Percentiles rank a stretch among this genome's conserved stretches.
Conservation (phyloP, 1,284 basidiomycete species). For the Rhodotorula sp. region DNA sequence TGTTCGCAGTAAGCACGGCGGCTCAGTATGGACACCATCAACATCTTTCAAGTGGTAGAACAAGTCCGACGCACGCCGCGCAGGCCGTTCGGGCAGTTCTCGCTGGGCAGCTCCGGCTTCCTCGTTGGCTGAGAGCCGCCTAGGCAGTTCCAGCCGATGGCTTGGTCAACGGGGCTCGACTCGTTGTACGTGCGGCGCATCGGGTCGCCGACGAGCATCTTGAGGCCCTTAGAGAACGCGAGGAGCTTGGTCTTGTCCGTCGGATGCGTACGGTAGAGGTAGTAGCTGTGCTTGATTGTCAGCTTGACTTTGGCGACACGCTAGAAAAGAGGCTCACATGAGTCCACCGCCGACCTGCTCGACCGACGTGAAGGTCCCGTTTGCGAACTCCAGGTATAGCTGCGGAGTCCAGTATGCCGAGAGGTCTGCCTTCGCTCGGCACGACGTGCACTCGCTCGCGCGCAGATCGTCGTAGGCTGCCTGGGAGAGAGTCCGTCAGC, state of each 20-base stretch:
- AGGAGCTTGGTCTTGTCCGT: slow-evolving; percentile 44
- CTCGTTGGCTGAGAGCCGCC: neutral
- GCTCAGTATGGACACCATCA: neutral
- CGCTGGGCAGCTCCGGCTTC: neutral
- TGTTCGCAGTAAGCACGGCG: neutral
- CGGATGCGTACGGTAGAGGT: slow-evolving; percentile 12
- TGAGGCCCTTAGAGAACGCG: slow-evolving; percentile 56
- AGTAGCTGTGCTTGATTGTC: neutral
- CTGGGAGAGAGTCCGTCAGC: slow-evolving; percentile 40
- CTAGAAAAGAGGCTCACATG: neutral
- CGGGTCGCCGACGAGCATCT: slow-evolving; percentile 56
- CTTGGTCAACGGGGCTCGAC: slow-evolving; percentile 38
- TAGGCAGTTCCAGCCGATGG: slow-evolving; percentile 54
- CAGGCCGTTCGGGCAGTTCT: neutral
- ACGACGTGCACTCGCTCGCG: slow-evolving; percentile 51
- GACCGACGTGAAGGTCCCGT: slow-evolving; percentile 20
- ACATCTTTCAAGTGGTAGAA: neutral
- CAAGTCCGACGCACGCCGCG: neutral
- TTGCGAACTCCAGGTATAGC: slow-evolving; percentile 42
- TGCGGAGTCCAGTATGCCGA: slow-evolving; percentile 41
- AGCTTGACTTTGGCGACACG: too few species aligned
- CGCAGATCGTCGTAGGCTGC: slow-evolving; percentile 51
- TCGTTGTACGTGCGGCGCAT: slow-evolving; percentile 51
- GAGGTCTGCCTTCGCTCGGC: slow-evolving; percentile 44
- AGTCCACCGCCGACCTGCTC: slow-evolving; percentile 19